Percentiles rank a stretch among this genome's conserved stretches.
phyloP scores from a whole-genome alignment of 352 stramenopile genomes.

The Pythium utonaiense region DNA sequence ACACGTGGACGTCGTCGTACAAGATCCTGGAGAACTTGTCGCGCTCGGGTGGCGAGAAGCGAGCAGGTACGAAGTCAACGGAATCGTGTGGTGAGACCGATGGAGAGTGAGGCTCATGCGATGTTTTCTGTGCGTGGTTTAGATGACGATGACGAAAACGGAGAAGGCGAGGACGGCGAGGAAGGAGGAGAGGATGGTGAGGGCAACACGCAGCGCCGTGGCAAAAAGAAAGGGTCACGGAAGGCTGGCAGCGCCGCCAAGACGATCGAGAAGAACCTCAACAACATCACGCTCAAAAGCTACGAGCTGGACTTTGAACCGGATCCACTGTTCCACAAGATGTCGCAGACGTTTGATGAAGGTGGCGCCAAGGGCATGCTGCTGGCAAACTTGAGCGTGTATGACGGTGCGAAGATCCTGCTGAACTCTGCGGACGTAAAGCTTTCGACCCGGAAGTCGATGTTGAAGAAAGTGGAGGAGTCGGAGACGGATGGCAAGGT shows the following conservation, averaged over 20 bases:
- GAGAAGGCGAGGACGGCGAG: constrained; percentile 23
- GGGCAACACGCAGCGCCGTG: constrained; percentile 14
- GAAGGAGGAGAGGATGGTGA: constrained; percentile 26
- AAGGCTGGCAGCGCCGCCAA: constrained; percentile 53
- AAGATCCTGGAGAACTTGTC: constrained; percentile 98
- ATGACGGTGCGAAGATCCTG: constrained; percentile 85
- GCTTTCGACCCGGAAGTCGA: constrained; percentile 43
- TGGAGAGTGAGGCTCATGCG: neutral
- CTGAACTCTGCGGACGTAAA: constrained; percentile 76
- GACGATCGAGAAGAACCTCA: constrained; percentile 87
- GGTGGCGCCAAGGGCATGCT: constrained; percentile 91
- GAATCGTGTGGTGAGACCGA: neutral
- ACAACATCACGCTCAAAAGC: constrained; percentile 84
- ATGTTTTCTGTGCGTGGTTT: neutral
- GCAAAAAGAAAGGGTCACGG: constrained; percentile 27
- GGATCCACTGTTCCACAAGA: constrained; percentile 92
- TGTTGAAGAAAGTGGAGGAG: constrained; percentile 1
- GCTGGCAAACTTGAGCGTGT: constrained; percentile 89
- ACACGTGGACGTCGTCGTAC: constrained; percentile 96
- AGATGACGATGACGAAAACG: constrained; percentile 15
- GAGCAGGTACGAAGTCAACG: constrained; percentile 18
- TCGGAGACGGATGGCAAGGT: neutral
- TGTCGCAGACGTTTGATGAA: constrained; percentile 91
- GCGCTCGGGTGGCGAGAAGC: constrained; percentile 60
- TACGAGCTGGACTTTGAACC: constrained; percentile 87